These are phyloP conservation scores for Guadua angustifolia DNA, from an alignment of 176 grass and related monocot species.

Conservation along the genomic window DNA sequence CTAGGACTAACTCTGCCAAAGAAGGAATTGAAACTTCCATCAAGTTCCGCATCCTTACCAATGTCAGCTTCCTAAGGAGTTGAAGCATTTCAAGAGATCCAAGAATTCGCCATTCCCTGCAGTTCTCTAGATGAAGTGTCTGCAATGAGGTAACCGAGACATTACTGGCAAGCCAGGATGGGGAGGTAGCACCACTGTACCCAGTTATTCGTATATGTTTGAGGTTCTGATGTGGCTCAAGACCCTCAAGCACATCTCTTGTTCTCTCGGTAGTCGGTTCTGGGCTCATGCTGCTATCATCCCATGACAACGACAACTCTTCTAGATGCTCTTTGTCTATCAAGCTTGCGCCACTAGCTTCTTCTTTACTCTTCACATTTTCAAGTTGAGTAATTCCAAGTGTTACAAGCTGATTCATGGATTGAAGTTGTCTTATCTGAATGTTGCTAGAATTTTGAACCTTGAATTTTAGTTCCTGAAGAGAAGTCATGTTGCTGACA, in stretches of 20 bases:
- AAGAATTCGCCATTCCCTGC: slow-evolving; percentile 22
- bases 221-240: too few species aligned
- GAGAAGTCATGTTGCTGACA: slow-evolving; percentile 23
- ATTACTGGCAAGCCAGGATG: slow-evolving; percentile 10
- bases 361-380: slow-evolving; percentile 33
- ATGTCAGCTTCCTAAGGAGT: slow-evolving; percentile 28
- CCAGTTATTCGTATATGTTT: too few species aligned
- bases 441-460: slow-evolving; percentile 35
- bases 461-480: slow-evolving; percentile 40
- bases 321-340: slow-evolving; percentile 37
- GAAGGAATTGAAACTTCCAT: slow-evolving; percentile 43
- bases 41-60: neutral
- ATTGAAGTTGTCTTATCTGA: slow-evolving; percentile 36
- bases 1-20: slow-evolving; percentile 39
- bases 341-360: slow-evolving; percentile 32
- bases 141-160: neutral
- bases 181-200: too few species aligned
- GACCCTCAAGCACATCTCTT: slow-evolving; percentile 37
- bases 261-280: slow-evolving; percentile 15
- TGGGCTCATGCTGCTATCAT: neutral
- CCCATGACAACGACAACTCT: slow-evolving; percentile 44
- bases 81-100: neutral
- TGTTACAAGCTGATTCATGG: slow-evolving; percentile 36
- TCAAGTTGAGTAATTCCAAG: slow-evolving; percentile 37
- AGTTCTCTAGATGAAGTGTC: slow-evolving; percentile 25